Evolutionary conservation across 2,329 filamentous ascomycete genomes (phyloP).

Genomic region (Aspergillus sp.): DNA sequence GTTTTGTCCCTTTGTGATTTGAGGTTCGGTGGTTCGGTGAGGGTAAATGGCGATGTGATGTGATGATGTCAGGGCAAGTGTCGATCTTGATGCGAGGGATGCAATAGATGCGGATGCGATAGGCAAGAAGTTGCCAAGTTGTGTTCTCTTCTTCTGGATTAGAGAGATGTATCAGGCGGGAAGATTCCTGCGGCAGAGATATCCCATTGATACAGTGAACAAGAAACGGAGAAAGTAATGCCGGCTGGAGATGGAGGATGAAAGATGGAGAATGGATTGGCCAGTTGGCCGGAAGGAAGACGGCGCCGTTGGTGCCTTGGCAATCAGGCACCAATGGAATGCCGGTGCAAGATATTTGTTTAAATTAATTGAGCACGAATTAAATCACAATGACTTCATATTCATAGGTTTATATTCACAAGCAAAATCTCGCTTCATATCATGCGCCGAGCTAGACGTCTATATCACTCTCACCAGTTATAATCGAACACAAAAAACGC

Average conservation of each 20-base stretch:
- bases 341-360: no score
- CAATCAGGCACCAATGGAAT: background rate
- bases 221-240: background rate
- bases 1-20: no score
- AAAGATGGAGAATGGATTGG: background rate
- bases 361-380: no score
- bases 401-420: background rate
- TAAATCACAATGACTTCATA: no score
- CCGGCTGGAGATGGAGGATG: background rate
- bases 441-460: background rate
- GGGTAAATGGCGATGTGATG: no score
- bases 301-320: background rate
- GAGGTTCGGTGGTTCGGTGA: background rate
- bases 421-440: background rate
- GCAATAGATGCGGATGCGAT: no score
- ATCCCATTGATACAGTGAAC: background rate
- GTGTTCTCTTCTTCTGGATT: no score
- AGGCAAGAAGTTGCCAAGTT: no score
- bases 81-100: no score
- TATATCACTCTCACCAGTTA: background rate
- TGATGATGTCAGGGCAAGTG: background rate
- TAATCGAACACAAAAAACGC: background rate
- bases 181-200: background rate
- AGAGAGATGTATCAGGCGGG: background rate
- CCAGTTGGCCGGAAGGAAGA: background rate